phyloP scores from a whole-genome alignment of 208 protist species.

The Spongospora subterranea region DNA sequence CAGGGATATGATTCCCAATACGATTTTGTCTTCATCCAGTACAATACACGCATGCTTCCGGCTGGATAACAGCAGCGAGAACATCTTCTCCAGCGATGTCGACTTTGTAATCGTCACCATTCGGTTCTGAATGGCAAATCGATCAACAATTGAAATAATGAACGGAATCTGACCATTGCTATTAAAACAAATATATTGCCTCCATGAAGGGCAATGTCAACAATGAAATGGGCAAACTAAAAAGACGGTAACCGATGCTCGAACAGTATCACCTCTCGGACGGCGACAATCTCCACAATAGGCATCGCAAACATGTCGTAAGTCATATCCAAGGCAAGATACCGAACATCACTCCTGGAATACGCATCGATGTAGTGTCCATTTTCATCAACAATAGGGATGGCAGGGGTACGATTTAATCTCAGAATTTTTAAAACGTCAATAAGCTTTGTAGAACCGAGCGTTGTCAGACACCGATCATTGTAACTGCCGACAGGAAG shows the following conservation, averaged over 20 bases:
- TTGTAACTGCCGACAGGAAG: neutral
- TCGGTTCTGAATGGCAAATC: neutral
- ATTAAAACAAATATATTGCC: too few relatives aligned
- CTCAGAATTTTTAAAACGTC: conserved; percentile 29
- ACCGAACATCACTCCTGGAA: conserved; percentile 38
- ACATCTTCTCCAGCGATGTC: conserved; percentile 28
- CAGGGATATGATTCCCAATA: conserved; percentile 2
- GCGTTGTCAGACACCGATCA: neutral
- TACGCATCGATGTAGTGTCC: conserved; percentile 14
- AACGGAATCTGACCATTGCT: neutral
- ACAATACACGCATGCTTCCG: conserved; percentile 46
- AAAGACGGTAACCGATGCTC: neutral
- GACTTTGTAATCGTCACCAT: neutral
- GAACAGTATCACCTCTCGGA: neutral
- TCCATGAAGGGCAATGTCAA: too few relatives aligned
- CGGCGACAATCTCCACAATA: neutral
- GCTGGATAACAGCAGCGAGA: conserved; percentile 16
- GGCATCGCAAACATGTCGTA: conserved; percentile 35
- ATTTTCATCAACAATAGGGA: neutral
- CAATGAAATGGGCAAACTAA: too few relatives aligned
- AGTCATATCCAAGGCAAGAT: conserved; percentile 39
- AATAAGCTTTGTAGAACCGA: neutral
- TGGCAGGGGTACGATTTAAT: neutral
- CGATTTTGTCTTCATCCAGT: conserved; percentile 18
- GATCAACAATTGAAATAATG: neutral